A percentile compares a stretch with the other conserved stretches of the same genome.
These are phyloP conservation scores for Gaeumannomyces sp. DNA, from an alignment of 2,329 filamentous ascomycete genomes.

Conservation along the genomic window DNA sequence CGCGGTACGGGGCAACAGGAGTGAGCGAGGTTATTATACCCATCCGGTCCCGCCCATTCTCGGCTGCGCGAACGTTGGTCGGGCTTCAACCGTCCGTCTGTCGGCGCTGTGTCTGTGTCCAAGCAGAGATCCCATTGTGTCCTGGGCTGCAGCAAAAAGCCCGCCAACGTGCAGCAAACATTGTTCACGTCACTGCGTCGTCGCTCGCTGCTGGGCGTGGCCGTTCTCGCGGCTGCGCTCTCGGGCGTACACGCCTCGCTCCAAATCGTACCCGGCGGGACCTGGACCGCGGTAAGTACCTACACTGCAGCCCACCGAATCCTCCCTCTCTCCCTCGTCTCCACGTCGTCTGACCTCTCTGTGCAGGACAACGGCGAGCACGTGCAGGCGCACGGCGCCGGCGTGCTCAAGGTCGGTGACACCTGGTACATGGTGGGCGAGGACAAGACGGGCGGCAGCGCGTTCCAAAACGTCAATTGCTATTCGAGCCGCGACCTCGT, in stretches of 20 bases:
- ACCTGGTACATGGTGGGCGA: slow-evolving; percentile 65
- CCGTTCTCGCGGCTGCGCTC: background rate
- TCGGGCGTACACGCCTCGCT: slow-evolving; percentile 13
- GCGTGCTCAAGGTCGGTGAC: slow-evolving; percentile 50
- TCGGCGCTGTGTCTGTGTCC: background rate
- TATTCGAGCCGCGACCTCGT: slow-evolving; percentile 60
- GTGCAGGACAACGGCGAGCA: slow-evolving; percentile 30
- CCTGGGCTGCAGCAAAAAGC: background rate
- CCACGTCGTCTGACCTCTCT: background rate
- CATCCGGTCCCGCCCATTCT: background rate
- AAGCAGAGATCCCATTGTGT: no score
- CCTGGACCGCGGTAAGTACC: slow-evolving; percentile 19
- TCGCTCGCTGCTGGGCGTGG: background rate
- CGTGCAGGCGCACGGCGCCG: slow-evolving; percentile 61
- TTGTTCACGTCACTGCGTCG: background rate
- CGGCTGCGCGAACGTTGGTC: background rate
- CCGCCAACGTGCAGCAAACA: background rate
- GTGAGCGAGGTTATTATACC: background rate
- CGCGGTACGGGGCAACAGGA: background rate
- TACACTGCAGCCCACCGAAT: background rate
- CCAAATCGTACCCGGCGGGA: slow-evolving; percentile 19
- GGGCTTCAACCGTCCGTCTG: background rate
- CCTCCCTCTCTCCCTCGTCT: no score
- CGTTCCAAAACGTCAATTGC: slow-evolving; percentile 62
- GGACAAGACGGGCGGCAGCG: slow-evolving; percentile 57